A percentile compares a stretch with the other conserved stretches of the same genome.
Evolutionary conservation across 805 yeast species (phyloP).

Genomic region (Ogataea paraovalis): DNA sequence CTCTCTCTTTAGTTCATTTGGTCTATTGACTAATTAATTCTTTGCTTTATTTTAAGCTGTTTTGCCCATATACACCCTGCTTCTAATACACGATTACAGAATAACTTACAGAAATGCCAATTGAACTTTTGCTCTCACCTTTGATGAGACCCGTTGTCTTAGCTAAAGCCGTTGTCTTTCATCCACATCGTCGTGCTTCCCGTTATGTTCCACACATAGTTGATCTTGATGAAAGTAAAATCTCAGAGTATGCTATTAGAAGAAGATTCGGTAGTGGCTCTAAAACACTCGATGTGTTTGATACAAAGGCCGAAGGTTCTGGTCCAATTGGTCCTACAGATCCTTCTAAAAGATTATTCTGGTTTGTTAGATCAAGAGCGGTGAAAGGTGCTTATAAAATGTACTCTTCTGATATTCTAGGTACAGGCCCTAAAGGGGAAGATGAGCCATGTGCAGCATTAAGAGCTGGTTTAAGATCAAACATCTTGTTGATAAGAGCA

Average conservation of each 20-base stretch:
- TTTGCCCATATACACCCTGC: background rate
- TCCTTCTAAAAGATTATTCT: constrained; percentile 42
- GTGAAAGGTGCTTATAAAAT: constrained; percentile 64
- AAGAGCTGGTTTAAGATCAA: constrained; percentile 59
- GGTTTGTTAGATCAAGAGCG: constrained; percentile 60
- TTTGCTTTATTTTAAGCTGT: background rate
- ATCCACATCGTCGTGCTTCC: constrained; percentile 53
- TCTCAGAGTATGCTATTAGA: constrained; percentile 44
- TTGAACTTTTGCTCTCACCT: constrained; percentile 55
- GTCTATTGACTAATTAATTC: background rate
- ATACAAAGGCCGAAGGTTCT: constrained; percentile 35
- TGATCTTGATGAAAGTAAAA: constrained; percentile 36
- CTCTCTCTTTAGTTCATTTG: too few species aligned
- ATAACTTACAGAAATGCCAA: constrained; percentile 43
- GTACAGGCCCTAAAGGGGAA: constrained; percentile 44
- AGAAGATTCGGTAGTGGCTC: constrained; percentile 61
- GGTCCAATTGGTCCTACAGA: constrained; percentile 39
- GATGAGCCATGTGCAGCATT: constrained; percentile 57
- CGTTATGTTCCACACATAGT: constrained; percentile 52
- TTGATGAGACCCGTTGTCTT: constrained; percentile 55
- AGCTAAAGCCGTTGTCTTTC: constrained; percentile 51
- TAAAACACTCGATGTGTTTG: constrained; percentile 51
- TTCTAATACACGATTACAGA: background rate
- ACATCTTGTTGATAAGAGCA: constrained; percentile 51
- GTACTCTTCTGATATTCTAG: constrained; percentile 39